These are phyloP conservation scores for Moesziomyces sp. DNA, from an alignment of 1,284 basidiomycete species.

Conservation along the genomic window DNA sequence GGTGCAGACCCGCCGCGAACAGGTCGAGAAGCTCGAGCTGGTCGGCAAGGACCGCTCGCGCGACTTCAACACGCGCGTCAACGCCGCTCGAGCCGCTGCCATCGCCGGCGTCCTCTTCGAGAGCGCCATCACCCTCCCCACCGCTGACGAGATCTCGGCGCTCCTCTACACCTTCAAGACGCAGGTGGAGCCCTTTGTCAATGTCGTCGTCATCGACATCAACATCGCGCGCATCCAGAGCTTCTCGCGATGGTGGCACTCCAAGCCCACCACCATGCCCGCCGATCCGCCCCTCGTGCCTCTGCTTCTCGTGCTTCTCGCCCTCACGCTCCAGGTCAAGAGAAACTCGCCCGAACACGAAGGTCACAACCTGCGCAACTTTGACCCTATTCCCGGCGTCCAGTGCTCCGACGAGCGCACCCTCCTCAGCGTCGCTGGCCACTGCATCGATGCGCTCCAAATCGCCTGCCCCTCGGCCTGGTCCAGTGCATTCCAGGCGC, in stretches of 20 bases:
- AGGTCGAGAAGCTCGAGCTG: slow-evolving; percentile 44
- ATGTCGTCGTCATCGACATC: slow-evolving; percentile 54
- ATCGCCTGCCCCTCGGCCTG: slow-evolving; percentile 58
- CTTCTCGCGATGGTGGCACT: slow-evolving; percentile 61
- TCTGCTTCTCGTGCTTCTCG: slow-evolving; percentile 56
- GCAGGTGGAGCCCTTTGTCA: slow-evolving; percentile 54
- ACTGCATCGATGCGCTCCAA: slow-evolving; percentile 56
- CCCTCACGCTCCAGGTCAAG: slow-evolving; percentile 54
- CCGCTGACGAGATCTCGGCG: slow-evolving; percentile 40
- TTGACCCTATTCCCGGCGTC: slow-evolving; percentile 32
- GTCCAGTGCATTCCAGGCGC: slow-evolving; percentile 56
- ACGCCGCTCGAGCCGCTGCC: slow-evolving; percentile 57
- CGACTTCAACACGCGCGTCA: slow-evolving; percentile 55
- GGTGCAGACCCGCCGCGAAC: slow-evolving; percentile 37
- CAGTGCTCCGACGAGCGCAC: slow-evolving; percentile 52
- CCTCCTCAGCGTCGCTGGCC: slow-evolving; percentile 55
- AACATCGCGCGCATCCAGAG: slow-evolving; percentile 55
- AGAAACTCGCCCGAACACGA: slow-evolving; percentile 44
- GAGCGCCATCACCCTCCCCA: slow-evolving; percentile 47
- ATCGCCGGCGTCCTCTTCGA: slow-evolving; percentile 54
- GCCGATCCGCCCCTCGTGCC: slow-evolving; percentile 60
- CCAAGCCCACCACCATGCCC: slow-evolving; percentile 55
- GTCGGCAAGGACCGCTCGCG: slow-evolving; percentile 41
- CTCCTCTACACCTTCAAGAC: slow-evolving; percentile 55
- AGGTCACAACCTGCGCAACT: slow-evolving; percentile 30